A percentile compares a stretch with the other conserved stretches of the same genome.
Evolutionary conservation across 352 stramenopile species (phyloP).

Genomic region (Phytopythium litorale): DNA sequence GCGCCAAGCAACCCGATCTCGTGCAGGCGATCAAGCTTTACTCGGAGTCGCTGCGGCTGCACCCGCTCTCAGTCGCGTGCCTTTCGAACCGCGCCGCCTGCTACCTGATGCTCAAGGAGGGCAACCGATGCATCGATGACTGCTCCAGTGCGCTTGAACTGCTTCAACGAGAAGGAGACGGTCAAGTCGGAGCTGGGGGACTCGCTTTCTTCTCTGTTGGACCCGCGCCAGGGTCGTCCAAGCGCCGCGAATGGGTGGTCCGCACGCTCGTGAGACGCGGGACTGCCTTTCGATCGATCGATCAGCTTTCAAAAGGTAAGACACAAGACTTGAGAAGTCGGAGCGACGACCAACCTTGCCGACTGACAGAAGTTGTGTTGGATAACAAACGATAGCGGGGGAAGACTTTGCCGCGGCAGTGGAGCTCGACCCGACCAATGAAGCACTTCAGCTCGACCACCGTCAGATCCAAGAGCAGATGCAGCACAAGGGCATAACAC

Average conservation of each 20-base stretch:
- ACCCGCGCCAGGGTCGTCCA: constrained; percentile 41
- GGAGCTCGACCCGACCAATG: constrained; percentile 58
- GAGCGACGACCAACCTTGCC: background rate
- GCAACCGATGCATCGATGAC: constrained; percentile 50
- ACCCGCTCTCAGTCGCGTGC: constrained; percentile 62
- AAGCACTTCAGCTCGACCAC: constrained; percentile 44
- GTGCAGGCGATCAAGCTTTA: constrained; percentile 47
- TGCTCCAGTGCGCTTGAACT: constrained; percentile 52
- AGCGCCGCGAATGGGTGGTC: constrained; percentile 72
- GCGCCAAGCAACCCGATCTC: constrained; percentile 24
- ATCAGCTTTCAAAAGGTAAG: constrained; percentile 37
- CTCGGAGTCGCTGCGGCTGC: constrained; percentile 46
- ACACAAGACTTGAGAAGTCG: background rate
- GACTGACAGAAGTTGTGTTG: background rate
- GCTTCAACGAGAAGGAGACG: constrained; percentile 35
- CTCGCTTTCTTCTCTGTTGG: constrained; percentile 60
- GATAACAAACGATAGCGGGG: constrained; percentile 26
- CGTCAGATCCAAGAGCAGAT: constrained; percentile 27
- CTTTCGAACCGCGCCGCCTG: constrained; percentile 77
- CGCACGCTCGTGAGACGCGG: constrained; percentile 70
- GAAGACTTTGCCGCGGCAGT: constrained; percentile 48
- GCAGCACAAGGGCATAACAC: background rate
- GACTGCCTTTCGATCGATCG: constrained; percentile 37
- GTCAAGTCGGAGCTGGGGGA: constrained; percentile 5
- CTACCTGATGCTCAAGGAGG: constrained; percentile 48